A percentile compares a stretch with the other conserved stretches of the same genome.
phyloP scores from a whole-genome alignment of 768 basidiomycete genomes.

The Sarcomyxa edulis region DNA sequence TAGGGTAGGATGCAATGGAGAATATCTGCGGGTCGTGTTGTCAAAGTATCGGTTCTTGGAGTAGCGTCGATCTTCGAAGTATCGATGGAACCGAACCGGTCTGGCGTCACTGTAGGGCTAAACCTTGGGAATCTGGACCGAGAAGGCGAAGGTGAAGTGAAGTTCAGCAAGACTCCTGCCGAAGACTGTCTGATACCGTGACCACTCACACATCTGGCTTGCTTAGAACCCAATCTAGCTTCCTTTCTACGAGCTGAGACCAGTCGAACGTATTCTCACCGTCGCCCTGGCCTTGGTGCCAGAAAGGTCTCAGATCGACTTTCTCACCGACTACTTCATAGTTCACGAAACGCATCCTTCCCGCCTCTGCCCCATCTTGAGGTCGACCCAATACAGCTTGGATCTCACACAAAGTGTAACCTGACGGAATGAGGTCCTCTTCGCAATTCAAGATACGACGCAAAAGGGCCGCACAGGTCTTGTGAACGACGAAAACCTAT shows the following conservation, averaged over 20 bases:
- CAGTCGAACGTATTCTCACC: slow-evolving; percentile 16
- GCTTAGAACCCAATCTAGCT: slow-evolving; percentile 13
- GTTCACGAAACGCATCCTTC: slow-evolving; percentile 12
- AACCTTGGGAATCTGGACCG: slow-evolving; percentile 20
- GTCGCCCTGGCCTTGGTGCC: slow-evolving; percentile 4
- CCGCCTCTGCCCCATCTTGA: slow-evolving; percentile 9
- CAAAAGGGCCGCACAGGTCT: slow-evolving; percentile 13
- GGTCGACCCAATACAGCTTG: slow-evolving; percentile 18
- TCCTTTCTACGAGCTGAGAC: slow-evolving; percentile 8
- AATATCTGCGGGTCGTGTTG: slow-evolving; percentile 15
- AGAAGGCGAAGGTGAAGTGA: not conserved
- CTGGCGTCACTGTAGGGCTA: slow-evolving; percentile 7
- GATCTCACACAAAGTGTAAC: slow-evolving; percentile 11
- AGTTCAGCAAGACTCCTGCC: not conserved
- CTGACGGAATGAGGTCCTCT: slow-evolving; percentile 2
- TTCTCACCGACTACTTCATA: slow-evolving; percentile 16
- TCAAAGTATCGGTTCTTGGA: slow-evolving; percentile 13
- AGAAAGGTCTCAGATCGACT: slow-evolving; percentile 16
- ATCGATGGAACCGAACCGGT: slow-evolving; percentile 8
- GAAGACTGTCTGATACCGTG: too few relatives aligned
- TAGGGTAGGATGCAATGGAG: slow-evolving; percentile 15
- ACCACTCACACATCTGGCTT: slow-evolving; percentile 15
- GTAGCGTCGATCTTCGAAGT: too few relatives aligned
- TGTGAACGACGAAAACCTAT: slow-evolving; percentile 13
- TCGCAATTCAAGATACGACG: slow-evolving; percentile 13